These are phyloP conservation scores for Colletotrichum australisinense DNA, from an alignment of 2,329 filamentous ascomycete genomes.

Conservation along the genomic window DNA sequence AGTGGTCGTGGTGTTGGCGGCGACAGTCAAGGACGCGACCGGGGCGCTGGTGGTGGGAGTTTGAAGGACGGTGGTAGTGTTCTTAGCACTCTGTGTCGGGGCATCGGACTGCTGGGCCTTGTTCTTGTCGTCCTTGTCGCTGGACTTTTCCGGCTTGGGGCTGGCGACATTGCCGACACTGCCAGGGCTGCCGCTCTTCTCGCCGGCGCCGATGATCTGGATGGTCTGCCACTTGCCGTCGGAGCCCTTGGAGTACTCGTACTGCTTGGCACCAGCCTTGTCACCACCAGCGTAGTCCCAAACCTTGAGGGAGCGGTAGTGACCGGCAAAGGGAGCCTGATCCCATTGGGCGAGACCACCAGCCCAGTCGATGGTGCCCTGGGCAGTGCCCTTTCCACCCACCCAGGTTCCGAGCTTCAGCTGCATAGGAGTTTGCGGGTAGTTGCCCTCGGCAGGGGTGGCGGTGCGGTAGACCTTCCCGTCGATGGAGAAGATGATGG, in stretches of 20 bases:
- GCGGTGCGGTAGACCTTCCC: conserved; percentile 58
- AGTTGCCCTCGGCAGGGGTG: conserved; percentile 63
- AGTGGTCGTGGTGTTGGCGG: conserved; percentile 37
- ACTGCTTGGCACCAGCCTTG: conserved; percentile 39
- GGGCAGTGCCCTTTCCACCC: conserved; percentile 58
- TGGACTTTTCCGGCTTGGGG: conserved; percentile 13
- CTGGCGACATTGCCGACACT: not conserved
- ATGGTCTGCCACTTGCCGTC: conserved; percentile 44
- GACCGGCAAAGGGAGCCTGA: conserved; percentile 40
- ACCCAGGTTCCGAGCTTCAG: conserved; percentile 72
- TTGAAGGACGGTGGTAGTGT: not conserved
- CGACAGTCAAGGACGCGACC: not conserved
- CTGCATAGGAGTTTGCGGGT: conserved; percentile 77
- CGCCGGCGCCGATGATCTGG: conserved; percentile 42
- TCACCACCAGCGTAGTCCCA: conserved; percentile 46
- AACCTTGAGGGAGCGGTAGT: conserved; percentile 42
- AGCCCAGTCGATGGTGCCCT: conserved; percentile 75
- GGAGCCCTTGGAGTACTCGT: conserved; percentile 42
- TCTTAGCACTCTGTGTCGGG: not conserved
- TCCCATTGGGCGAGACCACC: conserved; percentile 61
- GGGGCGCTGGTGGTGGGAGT: not conserved
- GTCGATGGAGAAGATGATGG: conserved; percentile 71
- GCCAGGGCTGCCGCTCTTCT: conserved; percentile 30
- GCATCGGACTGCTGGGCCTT: conserved; percentile 4
- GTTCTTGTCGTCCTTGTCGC: conserved; percentile 37